Conservation (phyloP, 2,329 filamentous ascomycete species). For the Scedosporium boydii region DNA sequence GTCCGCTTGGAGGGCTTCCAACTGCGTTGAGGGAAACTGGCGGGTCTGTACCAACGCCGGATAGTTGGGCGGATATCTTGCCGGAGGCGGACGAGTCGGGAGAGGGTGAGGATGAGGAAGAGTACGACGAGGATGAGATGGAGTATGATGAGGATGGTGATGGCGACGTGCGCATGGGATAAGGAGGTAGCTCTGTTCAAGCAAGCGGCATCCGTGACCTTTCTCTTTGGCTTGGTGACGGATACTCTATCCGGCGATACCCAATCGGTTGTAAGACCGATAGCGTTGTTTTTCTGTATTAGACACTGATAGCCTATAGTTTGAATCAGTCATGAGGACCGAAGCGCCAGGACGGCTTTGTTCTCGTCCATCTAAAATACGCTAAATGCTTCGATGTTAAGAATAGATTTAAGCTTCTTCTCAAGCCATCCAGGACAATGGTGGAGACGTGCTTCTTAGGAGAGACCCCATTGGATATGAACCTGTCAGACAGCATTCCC, state of each 20-base stretch:
- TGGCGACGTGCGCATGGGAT: background rate
- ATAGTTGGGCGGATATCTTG: conserved; percentile 3
- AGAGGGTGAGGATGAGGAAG: background rate
- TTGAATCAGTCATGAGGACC: too few species aligned
- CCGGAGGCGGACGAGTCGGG: background rate
- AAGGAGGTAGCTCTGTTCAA: background rate
- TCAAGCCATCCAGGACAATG: background rate
- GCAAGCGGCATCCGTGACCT: too few species aligned
- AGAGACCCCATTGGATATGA: background rate
- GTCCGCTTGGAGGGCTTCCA: background rate
- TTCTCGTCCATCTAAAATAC: too few species aligned
- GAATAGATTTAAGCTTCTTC: background rate
- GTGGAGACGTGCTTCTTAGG: background rate
- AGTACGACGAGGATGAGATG: conserved; percentile 4
- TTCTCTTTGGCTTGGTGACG: too few species aligned
- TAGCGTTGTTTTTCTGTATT: too few species aligned
- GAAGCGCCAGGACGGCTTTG: too few species aligned
- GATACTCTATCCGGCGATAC: too few species aligned
- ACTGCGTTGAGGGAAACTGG: background rate
- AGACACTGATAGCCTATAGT: too few species aligned
- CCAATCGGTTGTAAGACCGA: too few species aligned
- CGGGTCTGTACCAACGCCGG: background rate
- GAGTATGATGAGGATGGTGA: conserved; percentile 12
- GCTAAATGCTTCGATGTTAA: too few species aligned
- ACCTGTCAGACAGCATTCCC: background rate